Evolutionary conservation across 2,329 filamentous ascomycete species (phyloP).

Genomic region (Myriangium duriaei): DNA sequence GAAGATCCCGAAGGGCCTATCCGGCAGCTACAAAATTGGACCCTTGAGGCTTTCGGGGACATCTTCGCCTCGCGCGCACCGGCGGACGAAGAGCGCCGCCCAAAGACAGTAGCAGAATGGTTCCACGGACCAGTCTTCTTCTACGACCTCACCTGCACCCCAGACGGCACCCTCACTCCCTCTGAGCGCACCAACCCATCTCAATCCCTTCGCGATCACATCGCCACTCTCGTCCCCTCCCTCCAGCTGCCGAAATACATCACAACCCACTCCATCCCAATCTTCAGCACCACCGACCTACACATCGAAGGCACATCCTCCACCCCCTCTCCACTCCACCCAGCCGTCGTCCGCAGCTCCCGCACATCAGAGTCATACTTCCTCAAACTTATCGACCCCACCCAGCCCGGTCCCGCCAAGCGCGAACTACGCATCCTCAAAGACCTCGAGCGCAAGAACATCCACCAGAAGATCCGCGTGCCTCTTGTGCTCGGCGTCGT

Average conservation of each 20-base stretch:
- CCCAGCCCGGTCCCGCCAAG: constrained; percentile 21
- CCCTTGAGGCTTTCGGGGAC: constrained; percentile 17
- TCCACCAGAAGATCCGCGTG: constrained; percentile 20
- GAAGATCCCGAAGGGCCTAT: constrained; percentile 14
- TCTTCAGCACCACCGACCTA: constrained; percentile 16
- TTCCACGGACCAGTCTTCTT: constrained; percentile 20
- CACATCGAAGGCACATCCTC: constrained; percentile 16
- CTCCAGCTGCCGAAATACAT: constrained; percentile 25
- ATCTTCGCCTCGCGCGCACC: constrained; percentile 13
- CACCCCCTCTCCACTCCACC: constrained; percentile 19
- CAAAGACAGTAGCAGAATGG: constrained; percentile 21
- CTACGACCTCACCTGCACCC: constrained; percentile 16
- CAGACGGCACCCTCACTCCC: constrained; percentile 16
- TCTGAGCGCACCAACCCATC: constrained; percentile 15
- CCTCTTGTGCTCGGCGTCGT: constrained; percentile 22
- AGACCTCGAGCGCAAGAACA: constrained; percentile 17
- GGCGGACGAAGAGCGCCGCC: constrained; percentile 1
- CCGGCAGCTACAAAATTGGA: constrained; percentile 20
- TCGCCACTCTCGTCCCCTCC: constrained; percentile 17
- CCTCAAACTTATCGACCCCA: constrained; percentile 22
- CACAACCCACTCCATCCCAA: constrained; percentile 17
- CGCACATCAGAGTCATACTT: constrained; percentile 16
- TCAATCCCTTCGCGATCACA: constrained; percentile 14
- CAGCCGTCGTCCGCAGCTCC: constrained; percentile 13
- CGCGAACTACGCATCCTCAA: constrained; percentile 22